Evolutionary conservation across 2,329 filamentous ascomycete species (phyloP).

Genomic region (Hypoxylon sp.): DNA sequence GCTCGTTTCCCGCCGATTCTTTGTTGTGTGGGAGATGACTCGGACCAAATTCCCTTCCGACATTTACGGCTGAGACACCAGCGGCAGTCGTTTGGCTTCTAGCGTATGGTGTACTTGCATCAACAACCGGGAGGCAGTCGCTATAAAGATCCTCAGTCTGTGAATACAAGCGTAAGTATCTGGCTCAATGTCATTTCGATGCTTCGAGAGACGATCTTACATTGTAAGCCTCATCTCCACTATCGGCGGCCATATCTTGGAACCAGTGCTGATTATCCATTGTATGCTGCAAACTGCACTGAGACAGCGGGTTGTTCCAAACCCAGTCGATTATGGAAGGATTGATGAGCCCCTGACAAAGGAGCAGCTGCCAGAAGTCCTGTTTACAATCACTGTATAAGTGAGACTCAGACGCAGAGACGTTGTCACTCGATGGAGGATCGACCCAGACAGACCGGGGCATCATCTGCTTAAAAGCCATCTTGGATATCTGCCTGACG

Average conservation of each 20-base stretch:
- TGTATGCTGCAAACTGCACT: conserved; percentile 34
- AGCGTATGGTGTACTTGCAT: conserved; percentile 42
- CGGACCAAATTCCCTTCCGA: conserved; percentile 48
- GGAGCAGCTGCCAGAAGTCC: conserved; percentile 14
- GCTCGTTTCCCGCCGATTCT: conserved; percentile 47
- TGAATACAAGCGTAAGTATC: conserved; percentile 38
- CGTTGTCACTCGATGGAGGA: conserved; percentile 39
- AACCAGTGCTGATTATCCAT: conserved; percentile 45
- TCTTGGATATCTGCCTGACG: conserved; percentile 39
- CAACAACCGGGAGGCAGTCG: conserved; percentile 32
- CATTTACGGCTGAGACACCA: conserved; percentile 50
- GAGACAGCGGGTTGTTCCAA: conserved; percentile 40
- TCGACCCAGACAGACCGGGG: conserved; percentile 41
- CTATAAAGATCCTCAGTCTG: conserved; percentile 44
- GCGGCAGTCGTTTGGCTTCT: conserved; percentile 47
- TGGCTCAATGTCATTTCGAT: conserved; percentile 21
- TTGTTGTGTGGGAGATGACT: conserved; percentile 50
- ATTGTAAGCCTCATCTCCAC: conserved; percentile 45
- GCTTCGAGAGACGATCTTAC: conserved; percentile 41
- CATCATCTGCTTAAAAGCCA: conserved; percentile 41
- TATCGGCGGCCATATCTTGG: conserved; percentile 43
- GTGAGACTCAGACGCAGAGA: conserved; percentile 44
- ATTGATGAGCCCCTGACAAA: conserved; percentile 14
- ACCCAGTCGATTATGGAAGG: conserved; percentile 1
- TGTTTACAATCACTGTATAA: conserved; percentile 32